Percentiles rank a stretch among this genome's conserved stretches.
Conservation (phyloP, 2,329 filamentous ascomycete genomes). For the Chaetomium globosum region DNA sequence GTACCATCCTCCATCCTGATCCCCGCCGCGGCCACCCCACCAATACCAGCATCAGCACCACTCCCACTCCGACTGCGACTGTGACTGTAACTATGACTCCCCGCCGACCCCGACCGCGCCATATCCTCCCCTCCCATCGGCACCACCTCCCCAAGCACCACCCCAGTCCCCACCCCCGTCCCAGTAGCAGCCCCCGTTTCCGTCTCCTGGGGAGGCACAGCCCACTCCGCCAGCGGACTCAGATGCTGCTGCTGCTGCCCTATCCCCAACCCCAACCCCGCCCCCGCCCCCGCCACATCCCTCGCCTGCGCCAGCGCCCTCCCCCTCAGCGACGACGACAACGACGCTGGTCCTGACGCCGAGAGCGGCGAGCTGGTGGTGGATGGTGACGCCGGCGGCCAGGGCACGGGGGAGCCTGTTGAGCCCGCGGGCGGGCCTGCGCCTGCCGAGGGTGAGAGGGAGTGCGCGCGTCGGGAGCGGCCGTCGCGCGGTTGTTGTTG, state of each 20-base stretch:
- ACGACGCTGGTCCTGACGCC: neutral
- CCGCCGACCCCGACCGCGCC: conserved; percentile 21
- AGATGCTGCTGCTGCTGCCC: conserved; percentile 10
- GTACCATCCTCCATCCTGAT: conserved; percentile 36
- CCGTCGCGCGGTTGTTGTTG: too few relatives aligned
- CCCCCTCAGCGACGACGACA: neutral
- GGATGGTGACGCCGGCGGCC: neutral
- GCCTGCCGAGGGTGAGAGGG: conserved; percentile 1
- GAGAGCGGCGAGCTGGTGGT: too few relatives aligned
- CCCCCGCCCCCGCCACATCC: too few relatives aligned
- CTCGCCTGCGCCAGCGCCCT: neutral
- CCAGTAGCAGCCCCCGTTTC: too few relatives aligned
- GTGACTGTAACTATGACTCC: neutral
- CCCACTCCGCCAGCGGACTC: conserved; percentile 19
- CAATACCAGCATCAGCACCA: neutral
- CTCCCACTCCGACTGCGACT: neutral
- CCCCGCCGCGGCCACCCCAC: conserved; percentile 24
- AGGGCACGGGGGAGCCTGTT: neutral
- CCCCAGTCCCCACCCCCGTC: neutral
- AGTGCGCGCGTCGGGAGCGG: conserved; percentile 1
- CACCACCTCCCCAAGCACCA: neutral
- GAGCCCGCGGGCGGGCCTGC: neutral
- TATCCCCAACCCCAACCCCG: neutral
- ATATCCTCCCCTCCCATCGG: conserved; percentile 18
- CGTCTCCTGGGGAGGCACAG: neutral